phyloP scores from a whole-genome alignment of 768 basidiomycete genomes.

The Cubamyces sp. region DNA sequence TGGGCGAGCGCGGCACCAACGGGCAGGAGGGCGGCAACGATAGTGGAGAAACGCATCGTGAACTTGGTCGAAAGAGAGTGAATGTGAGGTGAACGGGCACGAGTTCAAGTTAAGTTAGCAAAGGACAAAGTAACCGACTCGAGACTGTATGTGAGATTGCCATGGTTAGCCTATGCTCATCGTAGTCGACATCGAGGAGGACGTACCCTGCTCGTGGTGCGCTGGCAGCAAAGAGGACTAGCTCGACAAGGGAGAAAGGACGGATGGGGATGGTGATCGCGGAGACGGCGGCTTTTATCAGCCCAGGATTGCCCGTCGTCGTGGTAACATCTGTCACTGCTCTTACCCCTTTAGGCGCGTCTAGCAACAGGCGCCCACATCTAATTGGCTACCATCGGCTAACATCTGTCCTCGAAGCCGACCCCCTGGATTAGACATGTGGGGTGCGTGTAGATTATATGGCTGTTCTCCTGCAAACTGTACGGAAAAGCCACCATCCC shows the following conservation, averaged over 20 bases:
- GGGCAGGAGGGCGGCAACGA: slow-evolving; percentile 45
- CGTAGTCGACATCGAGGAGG: not conserved
- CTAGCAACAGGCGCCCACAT: slow-evolving; percentile 9
- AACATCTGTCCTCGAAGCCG: not conserved
- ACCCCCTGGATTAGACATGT: not conserved
- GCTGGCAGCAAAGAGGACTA: slow-evolving; percentile 41
- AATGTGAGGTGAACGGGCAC: slow-evolving; percentile 15
- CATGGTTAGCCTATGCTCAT: not conserved
- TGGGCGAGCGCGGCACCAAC: slow-evolving; percentile 51
- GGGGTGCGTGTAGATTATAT: not conserved
- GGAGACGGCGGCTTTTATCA: slow-evolving; percentile 11
- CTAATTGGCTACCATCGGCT: not conserved
- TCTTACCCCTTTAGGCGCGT: not conserved
- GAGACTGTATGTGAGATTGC: slow-evolving; percentile 24
- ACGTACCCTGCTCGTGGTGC: slow-evolving; percentile 52
- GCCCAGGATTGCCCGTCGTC: slow-evolving; percentile 3
- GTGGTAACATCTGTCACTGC: slow-evolving; percentile 18
- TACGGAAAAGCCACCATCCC: not conserved
- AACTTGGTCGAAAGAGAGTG: slow-evolving; percentile 16
- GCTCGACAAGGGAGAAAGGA: slow-evolving; percentile 34
- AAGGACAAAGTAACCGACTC: slow-evolving; percentile 35
- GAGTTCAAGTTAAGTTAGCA: slow-evolving; percentile 25
- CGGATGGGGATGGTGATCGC: slow-evolving; percentile 15
- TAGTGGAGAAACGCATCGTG: slow-evolving; percentile 56
- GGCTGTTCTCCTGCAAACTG: too few relatives aligned